A percentile compares a stretch with the other conserved stretches of the same genome.
Evolutionary conservation across 345 rosid species (phyloP).

Genomic region (Corymbia maculata): DNA sequence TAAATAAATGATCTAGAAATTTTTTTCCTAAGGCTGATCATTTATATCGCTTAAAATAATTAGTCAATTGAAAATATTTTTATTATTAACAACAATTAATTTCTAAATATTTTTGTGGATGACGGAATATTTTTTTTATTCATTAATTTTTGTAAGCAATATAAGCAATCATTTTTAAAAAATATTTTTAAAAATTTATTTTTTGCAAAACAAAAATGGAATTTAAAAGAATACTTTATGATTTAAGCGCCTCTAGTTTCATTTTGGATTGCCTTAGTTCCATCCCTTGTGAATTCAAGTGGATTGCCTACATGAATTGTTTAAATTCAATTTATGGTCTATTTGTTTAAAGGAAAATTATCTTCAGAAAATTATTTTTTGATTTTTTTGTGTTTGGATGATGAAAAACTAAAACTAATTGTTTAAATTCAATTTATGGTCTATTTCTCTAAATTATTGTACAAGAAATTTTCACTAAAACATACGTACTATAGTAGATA

Average conservation of each 20-base stretch:
- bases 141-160: not conserved
- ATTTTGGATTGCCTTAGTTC: not conserved
- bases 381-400: not conserved
- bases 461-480: not conserved
- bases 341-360: not conserved
- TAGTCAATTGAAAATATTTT: too few species aligned
- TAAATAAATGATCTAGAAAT: too few species aligned
- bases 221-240: not conserved
- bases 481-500: not conserved
- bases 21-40: too few species aligned
- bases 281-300: not conserved
- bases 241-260: not conserved
- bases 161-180: too few species aligned
- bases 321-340: not conserved
- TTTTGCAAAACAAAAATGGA: too few species aligned
- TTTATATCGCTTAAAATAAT: too few species aligned
- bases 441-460: not conserved
- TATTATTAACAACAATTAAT: too few species aligned
- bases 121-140: too few species aligned
- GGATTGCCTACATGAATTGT: not conserved
- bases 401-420: not conserved
- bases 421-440: too few species aligned
- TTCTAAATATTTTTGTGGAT: accelerated
- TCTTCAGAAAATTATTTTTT: not conserved
- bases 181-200: too few species aligned